Evolutionary conservation across 1,139 yeast genomes (phyloP), one percentile per base, ranked within the genome.

Genomic region (Taiozyma onychis): DNA sequence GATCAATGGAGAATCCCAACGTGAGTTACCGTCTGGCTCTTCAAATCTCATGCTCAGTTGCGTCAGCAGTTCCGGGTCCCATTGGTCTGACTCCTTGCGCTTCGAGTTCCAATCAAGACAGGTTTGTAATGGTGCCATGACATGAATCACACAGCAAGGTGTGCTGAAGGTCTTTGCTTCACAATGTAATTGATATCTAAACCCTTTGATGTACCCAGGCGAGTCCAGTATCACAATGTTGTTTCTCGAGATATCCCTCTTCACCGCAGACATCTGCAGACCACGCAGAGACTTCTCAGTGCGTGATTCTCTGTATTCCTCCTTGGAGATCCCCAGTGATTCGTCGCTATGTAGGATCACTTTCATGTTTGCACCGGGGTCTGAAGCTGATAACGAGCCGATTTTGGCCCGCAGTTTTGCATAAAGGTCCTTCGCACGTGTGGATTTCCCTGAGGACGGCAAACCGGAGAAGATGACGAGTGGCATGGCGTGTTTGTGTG

Each of bases 1-100:
- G 65, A 89, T 85, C 54, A 91, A 70, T 2, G 99, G 99, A 5
- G 96, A 82, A 65, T 93, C 99, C 99, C 99, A 93, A 53, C 97
- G 73, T 39, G 85, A 80, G 63, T 80, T 79, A 22, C 83, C 83
- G 61, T 88, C 87, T 1, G 99, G 99, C 65, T 93, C 99, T 66
- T 93, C 99, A 63, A 85, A 95, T 55, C 99, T 69, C 81, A 90
- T 87, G 6, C 82, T 77, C 55, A 93, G 70, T 49, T 86, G 93
- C 24, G 76, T 76, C 45, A 91, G 72, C 46, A 89, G 68, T 41
- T 78, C 85, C 1, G 74, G 75, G 39, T 81, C 85, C 98, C 98
- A 91, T 44, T 72, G 69, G n/a, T 57, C 59, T 8, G 47, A 46
- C 13, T n/a, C 42, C 6, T 45, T 41, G 44, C 72, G 61, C 3